Evolutionary conservation across 1,284 basidiomycete species (phyloP).

Genomic region (Meripilus lineatus): DNA sequence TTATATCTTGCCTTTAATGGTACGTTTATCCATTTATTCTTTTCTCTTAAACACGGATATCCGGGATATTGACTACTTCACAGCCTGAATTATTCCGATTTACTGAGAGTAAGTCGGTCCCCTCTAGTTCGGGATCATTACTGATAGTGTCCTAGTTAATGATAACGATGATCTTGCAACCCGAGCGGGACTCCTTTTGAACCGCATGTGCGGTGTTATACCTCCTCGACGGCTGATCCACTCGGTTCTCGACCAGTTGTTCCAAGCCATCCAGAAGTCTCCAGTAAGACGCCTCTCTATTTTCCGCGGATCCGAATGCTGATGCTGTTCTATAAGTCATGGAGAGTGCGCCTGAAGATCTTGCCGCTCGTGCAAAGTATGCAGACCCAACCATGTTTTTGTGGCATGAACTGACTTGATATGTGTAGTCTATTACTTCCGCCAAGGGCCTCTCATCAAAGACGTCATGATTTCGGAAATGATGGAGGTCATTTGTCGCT

Average conservation of each 20-base stretch:
- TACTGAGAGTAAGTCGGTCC: constrained; percentile 47
- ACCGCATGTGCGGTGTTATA: constrained; percentile 71
- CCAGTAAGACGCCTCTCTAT: constrained; percentile 40
- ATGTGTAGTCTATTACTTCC: constrained; percentile 65
- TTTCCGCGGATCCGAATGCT: not conserved
- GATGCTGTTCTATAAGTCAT: constrained; percentile 42
- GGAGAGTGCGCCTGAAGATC: constrained; percentile 67
- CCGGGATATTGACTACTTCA: constrained; percentile 1
- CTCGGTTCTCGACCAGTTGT: constrained; percentile 58
- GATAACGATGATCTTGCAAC: constrained; percentile 66
- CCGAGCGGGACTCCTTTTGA: constrained; percentile 54
- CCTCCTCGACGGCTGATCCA: constrained; percentile 56
- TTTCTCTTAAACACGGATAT: not conserved
- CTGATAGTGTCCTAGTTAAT: constrained; percentile 41
- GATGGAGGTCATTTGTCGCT: constrained; percentile 65
- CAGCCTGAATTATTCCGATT: constrained; percentile 72
- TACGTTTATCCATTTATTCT: constrained; percentile 25
- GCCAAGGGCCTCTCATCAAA: constrained; percentile 59
- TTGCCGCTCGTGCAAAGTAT: constrained; percentile 75
- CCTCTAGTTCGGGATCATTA: not conserved
- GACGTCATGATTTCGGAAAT: constrained; percentile 64
- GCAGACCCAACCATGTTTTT: constrained; percentile 1
- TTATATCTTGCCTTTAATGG: constrained; percentile 77
- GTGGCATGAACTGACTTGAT: constrained; percentile 1
- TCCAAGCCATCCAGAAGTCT: constrained; percentile 60